Conservation (phyloP, 2,329 filamentous ascomycete species). For the Aspergillus clavatus region DNA sequence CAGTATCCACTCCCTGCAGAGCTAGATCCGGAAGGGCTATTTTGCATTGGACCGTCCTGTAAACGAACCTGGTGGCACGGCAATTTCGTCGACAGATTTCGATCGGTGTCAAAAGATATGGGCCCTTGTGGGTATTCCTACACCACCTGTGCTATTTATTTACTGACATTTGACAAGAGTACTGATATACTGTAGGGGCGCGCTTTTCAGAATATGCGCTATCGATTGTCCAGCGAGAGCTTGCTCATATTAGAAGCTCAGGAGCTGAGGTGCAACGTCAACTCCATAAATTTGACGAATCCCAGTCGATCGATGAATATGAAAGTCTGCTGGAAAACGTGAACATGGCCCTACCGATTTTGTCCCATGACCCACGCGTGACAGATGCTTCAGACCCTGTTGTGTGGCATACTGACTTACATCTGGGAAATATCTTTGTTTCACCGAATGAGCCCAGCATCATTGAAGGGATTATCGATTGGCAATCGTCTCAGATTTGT, state of each 20-base stretch:
- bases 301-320: slow-evolving; percentile 18
- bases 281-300: slow-evolving; percentile 10
- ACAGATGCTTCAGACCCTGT: slow-evolving; percentile 7
- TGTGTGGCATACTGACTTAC: slow-evolving; percentile 21
- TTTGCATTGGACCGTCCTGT: slow-evolving; percentile 16
- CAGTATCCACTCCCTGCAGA: slow-evolving; percentile 8
- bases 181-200: too few relatives aligned
- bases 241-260: not conserved
- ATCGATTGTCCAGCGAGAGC: slow-evolving; percentile 14
- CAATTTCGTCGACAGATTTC: not conserved
- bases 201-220: slow-evolving; percentile 12
- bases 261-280: slow-evolving; percentile 11
- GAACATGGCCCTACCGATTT: slow-evolving; percentile 8
- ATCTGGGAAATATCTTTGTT: slow-evolving; percentile 24
- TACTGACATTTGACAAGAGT: too few relatives aligned
- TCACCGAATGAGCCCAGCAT: slow-evolving; percentile 14
- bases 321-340: slow-evolving; percentile 13
- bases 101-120: slow-evolving; percentile 3
- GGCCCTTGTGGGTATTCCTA: slow-evolving; percentile 12
- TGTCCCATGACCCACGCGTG: slow-evolving; percentile 15
- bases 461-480: slow-evolving; percentile 24
- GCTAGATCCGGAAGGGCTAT: slow-evolving; percentile 13
- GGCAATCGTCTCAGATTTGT: slow-evolving; percentile 17
- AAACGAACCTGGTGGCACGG: slow-evolving; percentile 6
- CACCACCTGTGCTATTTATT: not conserved